A percentile compares a stretch with the other conserved stretches of the same genome.
Evolutionary conservation across 2,329 filamentous ascomycete genomes (phyloP).

Genomic region (Claviceps pazoutovae): DNA sequence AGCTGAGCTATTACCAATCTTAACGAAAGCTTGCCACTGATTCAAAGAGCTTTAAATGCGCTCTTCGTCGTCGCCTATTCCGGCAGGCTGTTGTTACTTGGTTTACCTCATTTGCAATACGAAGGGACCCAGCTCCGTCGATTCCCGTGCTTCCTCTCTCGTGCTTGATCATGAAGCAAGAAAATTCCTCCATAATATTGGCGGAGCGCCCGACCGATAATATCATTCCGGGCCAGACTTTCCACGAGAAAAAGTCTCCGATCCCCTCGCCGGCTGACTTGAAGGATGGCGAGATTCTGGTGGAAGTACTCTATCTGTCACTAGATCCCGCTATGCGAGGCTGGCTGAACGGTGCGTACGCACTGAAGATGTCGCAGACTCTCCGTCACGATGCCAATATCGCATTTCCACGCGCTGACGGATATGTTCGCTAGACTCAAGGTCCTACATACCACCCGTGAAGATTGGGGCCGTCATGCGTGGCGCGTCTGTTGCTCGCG

Average conservation of each 20-base stretch:
- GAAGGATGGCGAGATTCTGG: slow-evolving; percentile 50
- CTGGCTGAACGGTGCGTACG: slow-evolving; percentile 45
- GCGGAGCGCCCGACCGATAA: slow-evolving; percentile 46
- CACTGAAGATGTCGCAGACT: background rate
- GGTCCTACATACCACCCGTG: slow-evolving; percentile 55
- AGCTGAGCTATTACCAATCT: background rate
- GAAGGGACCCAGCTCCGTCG: background rate
- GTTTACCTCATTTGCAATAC: background rate
- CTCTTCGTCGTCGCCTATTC: background rate
- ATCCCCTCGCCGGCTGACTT: slow-evolving; percentile 38
- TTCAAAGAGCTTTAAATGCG: background rate
- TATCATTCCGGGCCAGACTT: slow-evolving; percentile 53
- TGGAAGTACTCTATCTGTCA: slow-evolving; percentile 48
- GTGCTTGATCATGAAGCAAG: slow-evolving; percentile 23
- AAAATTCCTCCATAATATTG: slow-evolving; percentile 41
- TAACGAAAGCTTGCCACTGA: background rate
- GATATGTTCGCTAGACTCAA: slow-evolving; percentile 19
- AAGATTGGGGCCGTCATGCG: slow-evolving; percentile 56
- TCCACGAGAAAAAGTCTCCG: slow-evolving; percentile 36
- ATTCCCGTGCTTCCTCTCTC: background rate
- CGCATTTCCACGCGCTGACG: background rate
- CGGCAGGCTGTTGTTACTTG: background rate
- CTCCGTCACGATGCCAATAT: background rate
- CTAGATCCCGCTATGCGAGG: slow-evolving; percentile 66
- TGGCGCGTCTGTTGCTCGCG: slow-evolving; percentile 43